Conservation (phyloP, 192 early-diverging fungal species). For the Cladochytrium replicatum region DNA sequence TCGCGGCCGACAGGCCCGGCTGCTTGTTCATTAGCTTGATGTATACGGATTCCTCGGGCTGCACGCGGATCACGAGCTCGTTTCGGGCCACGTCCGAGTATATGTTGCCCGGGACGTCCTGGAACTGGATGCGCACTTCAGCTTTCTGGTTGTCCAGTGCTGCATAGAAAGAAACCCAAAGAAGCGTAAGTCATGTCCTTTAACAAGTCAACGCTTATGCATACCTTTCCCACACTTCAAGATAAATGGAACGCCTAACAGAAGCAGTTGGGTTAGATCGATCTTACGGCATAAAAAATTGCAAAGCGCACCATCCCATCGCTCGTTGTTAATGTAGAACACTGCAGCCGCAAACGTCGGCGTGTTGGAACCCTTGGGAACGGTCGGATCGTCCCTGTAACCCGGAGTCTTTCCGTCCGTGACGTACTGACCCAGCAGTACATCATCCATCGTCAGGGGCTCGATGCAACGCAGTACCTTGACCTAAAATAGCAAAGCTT, state of each 20-base stretch:
- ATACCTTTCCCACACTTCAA: slow-evolving; percentile 67
- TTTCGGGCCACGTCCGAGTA: slow-evolving; percentile 62
- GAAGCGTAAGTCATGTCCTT: no score
- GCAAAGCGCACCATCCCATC: slow-evolving; percentile 37
- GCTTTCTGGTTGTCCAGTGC: slow-evolving; percentile 76
- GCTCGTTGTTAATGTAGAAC: slow-evolving; percentile 25
- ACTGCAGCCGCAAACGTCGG: slow-evolving; percentile 18
- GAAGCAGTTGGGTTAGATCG: no score
- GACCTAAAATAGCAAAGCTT: slow-evolving; percentile 47
- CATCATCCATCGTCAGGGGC: slow-evolving; percentile 27
- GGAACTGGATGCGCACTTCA: slow-evolving; percentile 79
- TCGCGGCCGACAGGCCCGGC: slow-evolving; percentile 68
- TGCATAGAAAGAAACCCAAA: not conserved
- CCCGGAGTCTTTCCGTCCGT: slow-evolving; percentile 16
- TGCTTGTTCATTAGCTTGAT: slow-evolving; percentile 81
- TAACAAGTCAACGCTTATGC: not conserved
- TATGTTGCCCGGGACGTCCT: slow-evolving; percentile 57
- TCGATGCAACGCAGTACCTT: slow-evolving; percentile 75
- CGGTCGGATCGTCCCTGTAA: slow-evolving; percentile 24
- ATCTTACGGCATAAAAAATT: no score
- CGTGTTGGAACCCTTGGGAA: slow-evolving; percentile 21
- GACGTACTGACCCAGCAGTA: slow-evolving; percentile 17
- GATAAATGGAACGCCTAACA: slow-evolving; percentile 54
- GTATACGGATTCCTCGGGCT: slow-evolving; percentile 71
- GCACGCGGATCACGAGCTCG: slow-evolving; percentile 75